A percentile compares a stretch with the other conserved stretches of the same genome.
These are phyloP conservation scores for Phanerochaete carnosa DNA, from an alignment of 768 basidiomycete species.

Conservation along the genomic window DNA sequence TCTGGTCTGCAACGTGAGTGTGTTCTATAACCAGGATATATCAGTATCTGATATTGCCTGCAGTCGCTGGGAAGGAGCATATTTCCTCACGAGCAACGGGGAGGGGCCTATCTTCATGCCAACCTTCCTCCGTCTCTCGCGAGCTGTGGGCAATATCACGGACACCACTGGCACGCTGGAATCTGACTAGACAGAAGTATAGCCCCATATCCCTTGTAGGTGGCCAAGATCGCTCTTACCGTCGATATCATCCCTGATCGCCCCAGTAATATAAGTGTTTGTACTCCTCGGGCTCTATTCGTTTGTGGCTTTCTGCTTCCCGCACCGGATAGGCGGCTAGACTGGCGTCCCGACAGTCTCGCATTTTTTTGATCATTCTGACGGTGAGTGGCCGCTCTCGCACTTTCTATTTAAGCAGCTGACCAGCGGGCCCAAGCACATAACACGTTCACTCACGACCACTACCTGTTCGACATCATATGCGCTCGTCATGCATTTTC, in stretches of 20 bases:
- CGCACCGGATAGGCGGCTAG: no score
- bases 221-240: neutral
- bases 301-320: no score
- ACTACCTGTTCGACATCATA: neutral
- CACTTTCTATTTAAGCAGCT: neutral
- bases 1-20: constrained; percentile 9
- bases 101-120: constrained; percentile 6
- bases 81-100: constrained; percentile 3
- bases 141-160: neutral
- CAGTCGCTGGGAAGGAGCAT: constrained; percentile 7
- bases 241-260: neutral
- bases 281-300: no score
- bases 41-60: neutral
- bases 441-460: neutral
- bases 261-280: no score
- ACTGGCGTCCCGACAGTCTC: neutral
- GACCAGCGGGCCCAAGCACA: neutral
- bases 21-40: neutral
- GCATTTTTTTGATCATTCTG: neutral
- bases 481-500: neutral
- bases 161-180: neutral
- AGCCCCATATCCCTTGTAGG: neutral
- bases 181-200: neutral
- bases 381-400: neutral
- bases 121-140: neutral